Conservation (phyloP, 352 stramenopile species). For the Phytophthora idaei region DNA sequence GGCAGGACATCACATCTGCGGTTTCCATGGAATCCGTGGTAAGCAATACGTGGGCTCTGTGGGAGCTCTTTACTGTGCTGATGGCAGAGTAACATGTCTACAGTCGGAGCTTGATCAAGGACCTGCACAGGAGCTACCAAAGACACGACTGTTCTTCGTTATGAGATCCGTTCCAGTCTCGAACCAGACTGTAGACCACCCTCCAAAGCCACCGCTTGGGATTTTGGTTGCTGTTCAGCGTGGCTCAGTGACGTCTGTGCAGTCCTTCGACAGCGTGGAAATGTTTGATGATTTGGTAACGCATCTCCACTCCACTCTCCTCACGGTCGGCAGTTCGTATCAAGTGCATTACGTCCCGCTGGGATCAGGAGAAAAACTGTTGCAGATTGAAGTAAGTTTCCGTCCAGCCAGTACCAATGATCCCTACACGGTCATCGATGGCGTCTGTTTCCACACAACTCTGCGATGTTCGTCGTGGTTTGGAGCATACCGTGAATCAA, state of each 20-base stretch:
- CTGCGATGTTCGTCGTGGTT: constrained; percentile 63
- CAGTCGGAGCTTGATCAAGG: constrained; percentile 1
- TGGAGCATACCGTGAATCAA: constrained; percentile 40
- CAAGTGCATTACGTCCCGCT: constrained; percentile 50
- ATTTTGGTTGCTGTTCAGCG: constrained; percentile 36
- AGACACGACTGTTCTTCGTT: constrained; percentile 16
- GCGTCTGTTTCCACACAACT: constrained; percentile 68
- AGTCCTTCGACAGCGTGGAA: constrained; percentile 41
- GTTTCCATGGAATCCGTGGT: constrained; percentile 44
- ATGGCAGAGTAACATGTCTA: background rate
- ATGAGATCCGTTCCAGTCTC: constrained; percentile 26
- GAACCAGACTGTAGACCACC: constrained; percentile 3
- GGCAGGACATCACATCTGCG: constrained; percentile 37
- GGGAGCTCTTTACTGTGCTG: constrained; percentile 38
- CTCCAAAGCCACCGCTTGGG: constrained; percentile 14
- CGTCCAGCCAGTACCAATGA: constrained; percentile 10
- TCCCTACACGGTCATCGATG: constrained; percentile 37
- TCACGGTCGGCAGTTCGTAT: constrained; percentile 17
- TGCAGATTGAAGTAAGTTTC: constrained; percentile 58
- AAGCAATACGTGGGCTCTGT: constrained; percentile 45
- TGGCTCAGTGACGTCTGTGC: constrained; percentile 28
- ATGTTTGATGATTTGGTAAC: constrained; percentile 39
- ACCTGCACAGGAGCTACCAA: background rate
- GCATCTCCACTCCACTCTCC: constrained; percentile 30
- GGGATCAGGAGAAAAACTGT: constrained; percentile 37